Evolutionary conservation across 2,329 filamentous ascomycete genomes (phyloP).

Genomic region (Didymella pomorum): DNA sequence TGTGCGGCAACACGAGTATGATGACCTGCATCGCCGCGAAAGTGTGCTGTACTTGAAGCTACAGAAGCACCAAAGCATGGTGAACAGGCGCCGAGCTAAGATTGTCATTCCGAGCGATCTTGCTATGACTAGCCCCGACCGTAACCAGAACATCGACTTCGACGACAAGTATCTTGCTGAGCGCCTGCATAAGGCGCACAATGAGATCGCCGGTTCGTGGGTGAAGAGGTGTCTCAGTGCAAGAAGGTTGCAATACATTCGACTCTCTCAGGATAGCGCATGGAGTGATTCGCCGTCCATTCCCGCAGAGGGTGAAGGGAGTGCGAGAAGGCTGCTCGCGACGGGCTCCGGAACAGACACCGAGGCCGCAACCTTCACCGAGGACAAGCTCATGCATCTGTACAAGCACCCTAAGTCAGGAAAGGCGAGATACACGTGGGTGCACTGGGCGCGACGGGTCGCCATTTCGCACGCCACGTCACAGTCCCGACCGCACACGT

Average conservation of each 20-base stretch:
- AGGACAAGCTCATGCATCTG: conserved; percentile 49
- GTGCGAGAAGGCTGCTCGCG: conserved; percentile 23
- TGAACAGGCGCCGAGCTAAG: conserved; percentile 1
- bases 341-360: conserved; percentile 19
- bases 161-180: conserved; percentile 40
- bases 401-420: conserved; percentile 47
- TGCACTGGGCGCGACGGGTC: conserved; percentile 53
- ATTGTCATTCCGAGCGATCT: conserved; percentile 23
- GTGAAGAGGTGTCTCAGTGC: conserved; percentile 32
- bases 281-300: conserved; percentile 29
- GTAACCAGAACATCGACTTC: conserved; percentile 30
- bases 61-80: not conserved
- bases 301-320: not conserved
- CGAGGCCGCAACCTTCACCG: conserved; percentile 42
- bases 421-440: conserved; percentile 53
- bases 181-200: conserved; percentile 27
- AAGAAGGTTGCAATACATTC: conserved; percentile 30
- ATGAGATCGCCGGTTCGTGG: conserved; percentile 34
- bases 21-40: conserved; percentile 16
- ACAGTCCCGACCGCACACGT: conserved; percentile 6
- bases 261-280: conserved; percentile 23
- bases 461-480: conserved; percentile 25
- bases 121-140: conserved; percentile 24
- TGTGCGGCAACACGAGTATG: conserved; percentile 4
- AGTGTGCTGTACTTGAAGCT: conserved; percentile 31